Base-by-base conservation (phyloP, 352 stramenopile species). In the Lagenidium giganteum region DNA sequence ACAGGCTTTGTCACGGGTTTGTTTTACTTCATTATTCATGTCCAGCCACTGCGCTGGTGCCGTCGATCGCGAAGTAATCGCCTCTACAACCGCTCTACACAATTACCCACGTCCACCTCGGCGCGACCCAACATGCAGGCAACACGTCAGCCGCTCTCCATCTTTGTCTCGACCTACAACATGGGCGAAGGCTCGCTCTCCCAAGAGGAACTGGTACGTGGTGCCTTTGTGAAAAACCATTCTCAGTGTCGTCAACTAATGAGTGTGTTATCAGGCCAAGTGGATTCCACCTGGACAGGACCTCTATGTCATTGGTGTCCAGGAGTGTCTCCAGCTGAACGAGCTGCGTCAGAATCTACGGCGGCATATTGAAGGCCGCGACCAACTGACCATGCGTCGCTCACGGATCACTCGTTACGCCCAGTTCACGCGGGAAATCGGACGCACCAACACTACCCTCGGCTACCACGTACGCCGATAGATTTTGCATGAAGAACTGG, bases 81-180 rank as follows among this genome's bases (percentile, higher is more conserved):
- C 35, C 35, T 14, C 35, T 16, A 7, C 32, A 8, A n/a, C 32
- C 32, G 32, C 32, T 16, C 8, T 42, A 43, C n/a, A n/a, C 26
- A 46, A 54, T 24, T 61, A 70, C 58, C 72, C 6, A 67, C 47
- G 0, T 51, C 57, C 25, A 47, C 64, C 2, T 53, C 54, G 3
- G 47, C 40, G 12, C 27, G 39, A 8, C 21, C 28, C 13, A 31
- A 42, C 5, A 59, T 63, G 28, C 57, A 74, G 33, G 60, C 70
- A 31, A 69, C 65, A 28, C 67, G 65, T 13, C 60, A 68, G 16
- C 73, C 73, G 12, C 68, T 71, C 6, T 70, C 66, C 24, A 77
- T 93, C 47, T 91, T 89, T 26, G 76, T 87, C 20, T 82, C 81
- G 13, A 91, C 81, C 21, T 93, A 89, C 57, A 93, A 93, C 60